Conservation (phyloP, 2,329 filamentous ascomycete species). For the Corynespora cassiicola region DNA sequence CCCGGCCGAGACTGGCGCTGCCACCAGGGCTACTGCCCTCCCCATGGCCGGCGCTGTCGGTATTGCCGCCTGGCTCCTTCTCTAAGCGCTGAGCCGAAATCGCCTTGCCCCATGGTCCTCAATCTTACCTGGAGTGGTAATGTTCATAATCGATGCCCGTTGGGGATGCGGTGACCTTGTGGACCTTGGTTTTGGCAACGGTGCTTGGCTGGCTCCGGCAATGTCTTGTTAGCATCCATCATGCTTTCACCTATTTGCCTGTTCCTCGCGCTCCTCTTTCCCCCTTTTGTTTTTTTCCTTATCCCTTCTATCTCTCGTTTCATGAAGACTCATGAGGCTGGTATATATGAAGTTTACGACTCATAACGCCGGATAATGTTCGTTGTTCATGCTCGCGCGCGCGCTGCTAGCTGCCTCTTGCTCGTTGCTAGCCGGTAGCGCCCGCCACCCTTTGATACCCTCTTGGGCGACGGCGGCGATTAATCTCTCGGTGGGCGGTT, state of each 20-base stretch:
- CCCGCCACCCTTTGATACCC: too few relatives aligned
- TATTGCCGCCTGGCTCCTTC: constrained; percentile 43
- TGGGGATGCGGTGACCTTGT: constrained; percentile 14
- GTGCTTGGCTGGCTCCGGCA: constrained; percentile 13
- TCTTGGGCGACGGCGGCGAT: too few relatives aligned
- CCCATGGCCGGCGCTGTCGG: constrained; percentile 45
- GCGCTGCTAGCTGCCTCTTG: too few relatives aligned
- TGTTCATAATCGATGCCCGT: constrained; percentile 36
- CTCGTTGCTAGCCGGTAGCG: too few relatives aligned
- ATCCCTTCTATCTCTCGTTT: constrained; percentile 7
- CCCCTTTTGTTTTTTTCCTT: constrained; percentile 16
- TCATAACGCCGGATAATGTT: constrained; percentile 26
- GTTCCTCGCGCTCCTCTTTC: constrained; percentile 12
- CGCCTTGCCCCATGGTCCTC: constrained; percentile 22
- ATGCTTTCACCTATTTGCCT: constrained; percentile 15
- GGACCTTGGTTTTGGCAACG: constrained; percentile 29
- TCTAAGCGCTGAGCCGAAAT: constrained; percentile 36
- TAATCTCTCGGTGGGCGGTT: too few relatives aligned
- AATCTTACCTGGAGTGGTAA: constrained; percentile 35
- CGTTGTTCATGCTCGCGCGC: too few relatives aligned
- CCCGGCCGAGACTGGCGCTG: constrained; percentile 24
- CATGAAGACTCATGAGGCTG: constrained; percentile 21
- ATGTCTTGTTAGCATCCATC: constrained; percentile 16
- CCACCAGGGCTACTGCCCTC: constrained; percentile 42
- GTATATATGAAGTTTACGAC: constrained; percentile 34